These are phyloP conservation scores for Pontederia paniculata DNA, from an alignment of 176 grass and related monocot genomes.

Conservation along the genomic window DNA sequence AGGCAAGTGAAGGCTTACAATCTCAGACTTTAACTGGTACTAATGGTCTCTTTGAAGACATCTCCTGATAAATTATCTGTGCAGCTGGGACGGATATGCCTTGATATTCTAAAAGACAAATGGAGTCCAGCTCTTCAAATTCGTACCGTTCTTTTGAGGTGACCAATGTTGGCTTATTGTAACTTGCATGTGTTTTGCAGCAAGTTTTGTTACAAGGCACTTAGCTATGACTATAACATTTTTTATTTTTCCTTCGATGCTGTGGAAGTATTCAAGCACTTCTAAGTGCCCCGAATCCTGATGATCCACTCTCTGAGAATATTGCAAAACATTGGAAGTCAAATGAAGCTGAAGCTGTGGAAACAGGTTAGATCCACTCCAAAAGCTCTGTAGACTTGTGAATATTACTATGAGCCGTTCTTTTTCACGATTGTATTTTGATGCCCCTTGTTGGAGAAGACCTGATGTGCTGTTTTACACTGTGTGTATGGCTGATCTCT, in stretches of 20 bases:
- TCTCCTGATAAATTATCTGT: background rate
- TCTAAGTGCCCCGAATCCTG: constrained; percentile 82
- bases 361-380: constrained; percentile 45
- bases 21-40: constrained; percentile 13
- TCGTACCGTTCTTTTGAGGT: constrained; percentile 8
- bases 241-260: too few relatives aligned
- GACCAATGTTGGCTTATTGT: background rate
- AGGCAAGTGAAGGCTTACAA: constrained; percentile 40
- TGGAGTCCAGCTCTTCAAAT: constrained; percentile 19
- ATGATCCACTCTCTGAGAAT: constrained; percentile 89
- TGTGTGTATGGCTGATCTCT: background rate
- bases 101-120: constrained; percentile 18
- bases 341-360: constrained; percentile 86
- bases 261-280: constrained; percentile 73
- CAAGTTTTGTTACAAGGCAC: background rate
- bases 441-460: too few relatives aligned
- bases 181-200: background rate
- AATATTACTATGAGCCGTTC: background rate
- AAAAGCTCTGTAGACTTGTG: too few relatives aligned
- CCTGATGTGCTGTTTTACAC: background rate
- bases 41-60: background rate
- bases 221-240: too few relatives aligned
- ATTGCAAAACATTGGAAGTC: constrained; percentile 94
- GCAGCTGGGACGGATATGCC: constrained; percentile 44
- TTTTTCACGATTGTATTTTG: background rate